A percentile compares a stretch with the other conserved stretches of the same genome.
phyloP scores from a whole-genome alignment of 1,284 basidiomycete species.

The Pterulicium gracile region DNA sequence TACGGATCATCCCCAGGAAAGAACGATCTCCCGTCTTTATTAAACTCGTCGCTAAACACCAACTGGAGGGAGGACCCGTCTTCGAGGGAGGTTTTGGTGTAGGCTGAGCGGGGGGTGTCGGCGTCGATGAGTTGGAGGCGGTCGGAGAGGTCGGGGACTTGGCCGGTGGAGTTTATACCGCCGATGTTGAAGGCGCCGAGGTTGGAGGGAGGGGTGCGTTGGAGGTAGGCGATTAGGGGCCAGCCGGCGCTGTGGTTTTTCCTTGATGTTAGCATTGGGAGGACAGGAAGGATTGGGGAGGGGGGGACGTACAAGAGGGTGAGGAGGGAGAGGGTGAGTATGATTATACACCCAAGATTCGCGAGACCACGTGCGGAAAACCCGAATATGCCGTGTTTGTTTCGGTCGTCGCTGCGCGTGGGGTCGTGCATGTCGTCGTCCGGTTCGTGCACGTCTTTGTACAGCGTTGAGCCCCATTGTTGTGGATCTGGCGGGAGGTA shows the following conservation, averaged over 20 bases:
- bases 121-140: conserved; percentile 51
- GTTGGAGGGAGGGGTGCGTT: conserved; percentile 19
- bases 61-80: conserved; percentile 31
- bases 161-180: conserved; percentile 58
- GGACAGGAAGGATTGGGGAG: not conserved
- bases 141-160: conserved; percentile 28
- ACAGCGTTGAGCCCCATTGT: conserved; percentile 40
- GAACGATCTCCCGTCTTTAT: conserved; percentile 56
- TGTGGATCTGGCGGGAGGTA: conserved; percentile 41
- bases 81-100: conserved; percentile 35
- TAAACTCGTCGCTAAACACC: conserved; percentile 70
- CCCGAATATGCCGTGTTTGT: too few relatives aligned
- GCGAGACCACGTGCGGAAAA: conserved; percentile 40
- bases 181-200: conserved; percentile 55
- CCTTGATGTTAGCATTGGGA: conserved; percentile 1
- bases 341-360: conserved; percentile 55
- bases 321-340: conserved; percentile 38
- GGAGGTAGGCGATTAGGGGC: conserved; percentile 42
- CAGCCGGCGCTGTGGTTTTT: conserved; percentile 35
- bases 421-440: conserved; percentile 52
- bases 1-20: conserved; percentile 38
- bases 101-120: conserved; percentile 49
- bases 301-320: conserved; percentile 39
- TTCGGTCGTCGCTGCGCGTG: conserved; percentile 25
- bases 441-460: conserved; percentile 33